These are phyloP conservation scores for Amanita jacksonii DNA, from an alignment of 768 basidiomycete genomes.

Conservation along the genomic window DNA sequence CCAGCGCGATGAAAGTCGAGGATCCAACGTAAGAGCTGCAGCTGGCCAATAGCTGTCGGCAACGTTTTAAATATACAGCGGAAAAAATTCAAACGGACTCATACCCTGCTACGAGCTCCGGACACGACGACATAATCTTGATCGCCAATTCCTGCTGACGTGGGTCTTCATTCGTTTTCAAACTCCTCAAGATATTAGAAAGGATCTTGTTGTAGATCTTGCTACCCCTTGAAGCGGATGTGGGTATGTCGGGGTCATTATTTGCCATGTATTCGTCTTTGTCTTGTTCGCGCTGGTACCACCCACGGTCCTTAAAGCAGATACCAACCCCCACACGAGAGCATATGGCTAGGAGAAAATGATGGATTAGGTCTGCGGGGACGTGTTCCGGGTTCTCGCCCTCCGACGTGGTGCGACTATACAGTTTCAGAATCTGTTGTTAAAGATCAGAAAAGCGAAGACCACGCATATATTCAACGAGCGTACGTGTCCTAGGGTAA, in stretches of 20 bases:
- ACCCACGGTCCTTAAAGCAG: constrained; percentile 84
- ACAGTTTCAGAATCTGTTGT: constrained; percentile 60
- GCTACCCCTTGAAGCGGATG: constrained; percentile 16
- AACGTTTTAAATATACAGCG: constrained; percentile 10
- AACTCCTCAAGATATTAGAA: constrained; percentile 55
- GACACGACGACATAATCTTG: constrained; percentile 73
- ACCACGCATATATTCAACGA: no score
- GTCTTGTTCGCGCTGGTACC: constrained; percentile 71
- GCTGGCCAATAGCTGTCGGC: constrained; percentile 60
- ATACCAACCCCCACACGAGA: constrained; percentile 75
- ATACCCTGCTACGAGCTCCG: constrained; percentile 76
- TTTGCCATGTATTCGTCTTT: constrained; percentile 23
- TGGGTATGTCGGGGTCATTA: constrained; percentile 28
- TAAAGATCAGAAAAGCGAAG: neutral
- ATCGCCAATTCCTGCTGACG: constrained; percentile 78
- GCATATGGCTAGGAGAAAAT: constrained; percentile 80
- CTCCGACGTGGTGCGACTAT: constrained; percentile 49
- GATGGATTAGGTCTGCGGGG: constrained; percentile 74
- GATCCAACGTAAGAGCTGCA: constrained; percentile 67
- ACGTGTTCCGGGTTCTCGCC: constrained; percentile 39
- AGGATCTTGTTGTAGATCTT: constrained; percentile 80
- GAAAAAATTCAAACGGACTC: neutral
- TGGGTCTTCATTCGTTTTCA: constrained; percentile 85
- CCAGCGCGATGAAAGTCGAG: constrained; percentile 85
- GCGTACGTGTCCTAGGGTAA: constrained; percentile 49